These are phyloP conservation scores for Rhizopogon salebrosus DNA, from an alignment of 768 basidiomycete genomes.

Conservation along the genomic window DNA sequence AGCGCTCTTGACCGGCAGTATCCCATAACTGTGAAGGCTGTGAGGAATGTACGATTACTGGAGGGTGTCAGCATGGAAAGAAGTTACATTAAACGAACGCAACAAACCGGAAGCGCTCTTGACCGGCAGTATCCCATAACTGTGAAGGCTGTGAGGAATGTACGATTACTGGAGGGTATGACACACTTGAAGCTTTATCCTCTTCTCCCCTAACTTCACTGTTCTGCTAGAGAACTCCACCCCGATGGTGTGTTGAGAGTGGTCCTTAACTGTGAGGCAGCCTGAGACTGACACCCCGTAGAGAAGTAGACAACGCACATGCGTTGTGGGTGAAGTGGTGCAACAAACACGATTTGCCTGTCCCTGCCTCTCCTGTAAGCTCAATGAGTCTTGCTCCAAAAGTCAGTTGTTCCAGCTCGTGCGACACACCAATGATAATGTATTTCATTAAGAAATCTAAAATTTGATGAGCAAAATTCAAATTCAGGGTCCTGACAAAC, in stretches of 20 bases:
- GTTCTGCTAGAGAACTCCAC: constrained; percentile 97
- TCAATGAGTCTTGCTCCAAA: constrained; percentile 4
- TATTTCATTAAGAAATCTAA: constrained; percentile 98
- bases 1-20: constrained; percentile 94
- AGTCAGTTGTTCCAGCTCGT: constrained; percentile 3
- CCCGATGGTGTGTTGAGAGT: constrained; percentile 97
- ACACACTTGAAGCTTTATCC: constrained; percentile 89
- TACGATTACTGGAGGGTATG: constrained; percentile 5
- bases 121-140: constrained; percentile 97
- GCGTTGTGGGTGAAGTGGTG: constrained; percentile 96
- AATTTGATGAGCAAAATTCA: constrained; percentile 11
- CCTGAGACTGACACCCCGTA: constrained; percentile 2
- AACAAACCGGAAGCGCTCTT: constrained; percentile 82
- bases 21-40: constrained; percentile 73
- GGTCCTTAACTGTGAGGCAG: constrained; percentile 76
- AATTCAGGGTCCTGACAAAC: constrained; percentile 34
- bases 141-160: constrained; percentile 26
- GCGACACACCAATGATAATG: constrained; percentile 80
- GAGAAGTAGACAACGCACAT: constrained; percentile 52
- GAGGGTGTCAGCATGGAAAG: constrained; percentile 11
- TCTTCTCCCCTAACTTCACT: constrained; percentile 87
- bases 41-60: constrained; percentile 15
- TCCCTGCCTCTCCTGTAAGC: constrained; percentile 83
- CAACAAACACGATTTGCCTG: constrained; percentile 94
- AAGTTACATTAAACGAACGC: constrained; percentile 9